Conservation (phyloP, 352 stramenopile genomes). For the Phytophthora palmivora region DNA sequence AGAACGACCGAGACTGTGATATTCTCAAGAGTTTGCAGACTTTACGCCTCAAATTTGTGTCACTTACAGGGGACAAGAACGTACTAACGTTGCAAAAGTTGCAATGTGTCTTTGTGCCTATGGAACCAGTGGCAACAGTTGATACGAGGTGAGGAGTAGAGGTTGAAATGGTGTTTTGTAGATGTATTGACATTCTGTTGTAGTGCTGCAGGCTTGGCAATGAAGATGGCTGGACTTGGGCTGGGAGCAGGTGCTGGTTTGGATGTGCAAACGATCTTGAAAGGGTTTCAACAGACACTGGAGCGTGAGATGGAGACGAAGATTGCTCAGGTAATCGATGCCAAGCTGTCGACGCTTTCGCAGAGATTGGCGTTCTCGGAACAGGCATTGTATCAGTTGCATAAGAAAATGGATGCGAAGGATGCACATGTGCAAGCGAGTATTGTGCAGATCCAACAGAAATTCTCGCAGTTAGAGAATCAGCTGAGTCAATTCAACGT, state of each 20-base stretch:
- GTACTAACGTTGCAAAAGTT: constrained; percentile 48
- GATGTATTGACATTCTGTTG: constrained; percentile 12
- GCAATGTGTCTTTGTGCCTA: constrained; percentile 48
- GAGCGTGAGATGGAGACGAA: constrained; percentile 75
- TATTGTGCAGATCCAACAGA: constrained; percentile 52
- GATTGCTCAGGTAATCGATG: constrained; percentile 63
- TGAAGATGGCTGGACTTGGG: constrained; percentile 23
- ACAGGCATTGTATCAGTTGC: constrained; percentile 65
- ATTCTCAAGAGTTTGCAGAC: constrained; percentile 63
- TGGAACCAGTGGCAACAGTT: constrained; percentile 25
- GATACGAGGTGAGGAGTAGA: constrained; percentile 17
- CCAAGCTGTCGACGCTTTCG: constrained; percentile 59
- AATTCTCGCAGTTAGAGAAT: constrained; percentile 47
- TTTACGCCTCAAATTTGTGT: constrained; percentile 79
- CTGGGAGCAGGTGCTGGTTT: constrained; percentile 16
- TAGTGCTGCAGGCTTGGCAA: constrained; percentile 25
- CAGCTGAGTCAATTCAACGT: constrained; percentile 41
- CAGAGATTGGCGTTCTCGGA: constrained; percentile 72
- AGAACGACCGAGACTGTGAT: constrained; percentile 49
- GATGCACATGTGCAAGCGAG: constrained; percentile 42
- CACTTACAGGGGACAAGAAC: constrained; percentile 64
- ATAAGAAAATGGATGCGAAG: constrained; percentile 60
- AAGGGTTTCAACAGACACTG: constrained; percentile 65
- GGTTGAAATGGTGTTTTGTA: background rate
- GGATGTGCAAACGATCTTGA: constrained; percentile 50